Evolutionary conservation across 805 yeast species (phyloP).

Genomic region (Candida corydali): DNA sequence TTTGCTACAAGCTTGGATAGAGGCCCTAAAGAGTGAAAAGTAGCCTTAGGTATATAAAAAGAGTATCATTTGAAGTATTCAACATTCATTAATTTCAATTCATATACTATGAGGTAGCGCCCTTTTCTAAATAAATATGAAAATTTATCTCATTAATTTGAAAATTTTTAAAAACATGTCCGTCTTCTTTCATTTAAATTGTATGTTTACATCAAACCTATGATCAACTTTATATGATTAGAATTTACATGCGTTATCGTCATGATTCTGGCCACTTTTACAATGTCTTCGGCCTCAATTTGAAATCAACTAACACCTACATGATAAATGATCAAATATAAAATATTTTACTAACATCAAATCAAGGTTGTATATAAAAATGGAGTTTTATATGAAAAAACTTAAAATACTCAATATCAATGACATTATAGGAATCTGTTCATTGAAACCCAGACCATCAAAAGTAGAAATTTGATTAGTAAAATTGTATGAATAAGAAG

Average conservation of each 20-base stretch:
- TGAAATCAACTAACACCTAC: constrained; percentile 46
- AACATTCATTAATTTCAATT: too few species aligned
- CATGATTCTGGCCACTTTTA: constrained; percentile 35
- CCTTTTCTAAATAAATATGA: too few species aligned
- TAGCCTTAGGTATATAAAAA: not conserved
- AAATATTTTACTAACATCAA: constrained; percentile 1
- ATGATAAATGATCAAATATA: constrained; percentile 21
- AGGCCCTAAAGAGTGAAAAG: not conserved
- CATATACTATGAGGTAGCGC: too few species aligned
- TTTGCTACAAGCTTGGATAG: constrained; percentile 4
- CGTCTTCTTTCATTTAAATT: not conserved
- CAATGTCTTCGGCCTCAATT: constrained; percentile 31
- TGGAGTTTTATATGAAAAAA: constrained; percentile 16
- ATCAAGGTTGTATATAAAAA: not conserved
- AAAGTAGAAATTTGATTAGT: constrained; percentile 1
- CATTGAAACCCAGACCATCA: constrained; percentile 11
- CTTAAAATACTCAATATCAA: constrained; percentile 29
- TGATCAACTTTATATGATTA: constrained; percentile 18
- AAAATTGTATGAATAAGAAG: not conserved
- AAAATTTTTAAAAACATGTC: not conserved
- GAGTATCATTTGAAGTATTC: too few species aligned
- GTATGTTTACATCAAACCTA: not conserved
- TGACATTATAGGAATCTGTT: too few species aligned
- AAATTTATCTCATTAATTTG: not conserved
- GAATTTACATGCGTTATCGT: constrained; percentile 43